phyloP scores from a whole-genome alignment of 1,284 basidiomycete genomes.

The Ganoderma leucocontextum region DNA sequence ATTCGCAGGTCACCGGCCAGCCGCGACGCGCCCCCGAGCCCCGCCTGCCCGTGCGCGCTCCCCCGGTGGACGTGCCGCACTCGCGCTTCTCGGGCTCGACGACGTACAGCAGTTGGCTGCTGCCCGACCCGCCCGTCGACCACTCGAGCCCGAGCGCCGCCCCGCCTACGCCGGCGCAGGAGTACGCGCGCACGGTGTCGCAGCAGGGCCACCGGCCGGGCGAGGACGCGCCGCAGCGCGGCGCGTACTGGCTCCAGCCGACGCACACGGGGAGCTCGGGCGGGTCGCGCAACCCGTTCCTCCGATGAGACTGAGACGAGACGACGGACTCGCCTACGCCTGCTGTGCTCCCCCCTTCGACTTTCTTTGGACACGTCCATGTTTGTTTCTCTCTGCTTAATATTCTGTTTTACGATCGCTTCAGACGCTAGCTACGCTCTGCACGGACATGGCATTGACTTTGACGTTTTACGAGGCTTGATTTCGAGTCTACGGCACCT shows the following conservation, averaged over 20 bases:
- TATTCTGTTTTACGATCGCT: background rate
- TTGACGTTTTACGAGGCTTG: slow-evolving; percentile 13
- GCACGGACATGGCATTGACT: slow-evolving; percentile 18
- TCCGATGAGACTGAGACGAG: slow-evolving; percentile 17
- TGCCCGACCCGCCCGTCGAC: slow-evolving; percentile 33
- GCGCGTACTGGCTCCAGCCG: slow-evolving; percentile 45
- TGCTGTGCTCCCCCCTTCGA: slow-evolving; percentile 25
- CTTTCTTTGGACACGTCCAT: slow-evolving; percentile 28
- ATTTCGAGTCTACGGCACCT: background rate
- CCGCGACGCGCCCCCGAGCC: slow-evolving; percentile 67
- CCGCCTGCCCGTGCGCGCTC: slow-evolving; percentile 64
- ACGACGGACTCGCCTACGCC: slow-evolving; percentile 4
- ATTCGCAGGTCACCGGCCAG: slow-evolving; percentile 71
- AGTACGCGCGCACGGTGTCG: slow-evolving; percentile 58
- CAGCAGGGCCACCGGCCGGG: slow-evolving; percentile 33
- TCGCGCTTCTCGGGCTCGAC: slow-evolving; percentile 55
- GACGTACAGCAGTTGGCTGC: slow-evolving; percentile 44
- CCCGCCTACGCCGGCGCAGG: slow-evolving; percentile 63
- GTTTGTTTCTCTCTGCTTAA: background rate
- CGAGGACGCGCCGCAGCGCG: slow-evolving; percentile 31
- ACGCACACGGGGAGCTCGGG: slow-evolving; percentile 46
- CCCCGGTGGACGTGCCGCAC: slow-evolving; percentile 45
- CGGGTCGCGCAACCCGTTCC: slow-evolving; percentile 48
- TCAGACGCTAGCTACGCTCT: slow-evolving; percentile 16
- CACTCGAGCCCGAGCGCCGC: slow-evolving; percentile 22